Evolutionary conservation across 2,329 filamentous ascomycete species (phyloP), one percentile per base, ranked within the genome.

Genomic region (Emergomyces pasteurianus): DNA sequence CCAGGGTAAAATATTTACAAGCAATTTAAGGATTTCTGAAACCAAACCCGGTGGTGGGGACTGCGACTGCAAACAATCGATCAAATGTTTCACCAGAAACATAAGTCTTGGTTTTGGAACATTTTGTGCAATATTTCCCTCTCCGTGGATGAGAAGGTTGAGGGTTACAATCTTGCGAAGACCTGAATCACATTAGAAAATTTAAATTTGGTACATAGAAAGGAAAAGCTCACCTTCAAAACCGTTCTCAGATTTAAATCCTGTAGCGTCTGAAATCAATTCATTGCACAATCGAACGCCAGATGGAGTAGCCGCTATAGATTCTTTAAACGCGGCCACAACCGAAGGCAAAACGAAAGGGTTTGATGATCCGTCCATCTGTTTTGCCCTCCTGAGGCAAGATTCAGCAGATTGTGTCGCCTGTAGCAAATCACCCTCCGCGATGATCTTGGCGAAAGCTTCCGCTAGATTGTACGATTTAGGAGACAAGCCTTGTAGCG

Each of bases 41-140:
- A 68, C 70, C 47, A 75, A 58, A 9, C 65, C 68, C 14, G 69
- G 60, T 36, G 65, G 64, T 72, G 82, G 76, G 59, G 90, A 69
- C 63, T 78, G 79, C 67, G 85, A 78, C 16, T 86, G 81, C 0
- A 92, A 76, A 83, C 88, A 92, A 9, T 84, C 81, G 0, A 88
- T 81, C 8, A 96, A 80, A 64, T 92, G 86, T 69, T 88, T 89
- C 49, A 92, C 84, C 9, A 92, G 85, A 74, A 96, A 94, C 0
- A 96, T 84, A 2, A 94, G 74, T 28, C 91, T 83, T 67, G 92
- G 83, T 59, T 73, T 75, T 26, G 76, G 77, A 60, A 83, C 60
- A 12, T 61, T 65, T 26, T 78, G 28, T 71, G 77, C 71, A 23
- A 81, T 75, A 8, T 75, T 74, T 42, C 79, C 76, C 61, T 81